phyloP scores from a whole-genome alignment of 176 grass and related monocot genomes.

The Melocanna baccifera region DNA sequence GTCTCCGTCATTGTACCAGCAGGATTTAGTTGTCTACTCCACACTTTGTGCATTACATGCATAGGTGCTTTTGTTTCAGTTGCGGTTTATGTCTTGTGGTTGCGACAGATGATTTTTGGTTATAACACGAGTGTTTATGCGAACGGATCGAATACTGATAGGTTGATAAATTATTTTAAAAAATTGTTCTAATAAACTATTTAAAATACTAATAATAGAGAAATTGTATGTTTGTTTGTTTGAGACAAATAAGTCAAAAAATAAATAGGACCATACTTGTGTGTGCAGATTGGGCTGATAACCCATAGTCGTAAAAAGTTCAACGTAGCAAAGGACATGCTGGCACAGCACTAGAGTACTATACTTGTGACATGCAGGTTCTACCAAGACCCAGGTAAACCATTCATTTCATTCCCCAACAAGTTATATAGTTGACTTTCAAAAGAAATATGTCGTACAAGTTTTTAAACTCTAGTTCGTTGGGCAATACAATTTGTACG shows the following conservation, averaged over 20 bases:
- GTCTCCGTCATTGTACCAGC: not conserved
- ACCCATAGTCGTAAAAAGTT: not conserved
- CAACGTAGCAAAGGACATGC: not conserved
- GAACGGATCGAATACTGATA: no score
- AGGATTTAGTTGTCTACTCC: not conserved
- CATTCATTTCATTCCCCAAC: not conserved
- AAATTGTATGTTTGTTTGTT: no score
- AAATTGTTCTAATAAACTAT: no score
- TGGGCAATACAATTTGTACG: no score
- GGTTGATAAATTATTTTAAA: fast-evolving
- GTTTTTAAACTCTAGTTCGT: not conserved
- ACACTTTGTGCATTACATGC: not conserved
- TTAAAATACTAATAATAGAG: no score
- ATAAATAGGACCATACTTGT: no score
- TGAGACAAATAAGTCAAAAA: no score
- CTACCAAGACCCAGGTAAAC: not conserved
- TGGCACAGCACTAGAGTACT: not conserved
- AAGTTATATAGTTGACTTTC: not conserved
- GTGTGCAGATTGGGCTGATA: no score
- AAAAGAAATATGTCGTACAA: not conserved
- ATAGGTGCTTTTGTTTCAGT: no score
- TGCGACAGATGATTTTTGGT: no score
- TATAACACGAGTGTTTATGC: no score
- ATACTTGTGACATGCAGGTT: not conserved
- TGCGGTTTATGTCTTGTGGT: no score